Conservation (phyloP, 2,329 filamentous ascomycete species). For the Epichloe sibirici region DNA sequence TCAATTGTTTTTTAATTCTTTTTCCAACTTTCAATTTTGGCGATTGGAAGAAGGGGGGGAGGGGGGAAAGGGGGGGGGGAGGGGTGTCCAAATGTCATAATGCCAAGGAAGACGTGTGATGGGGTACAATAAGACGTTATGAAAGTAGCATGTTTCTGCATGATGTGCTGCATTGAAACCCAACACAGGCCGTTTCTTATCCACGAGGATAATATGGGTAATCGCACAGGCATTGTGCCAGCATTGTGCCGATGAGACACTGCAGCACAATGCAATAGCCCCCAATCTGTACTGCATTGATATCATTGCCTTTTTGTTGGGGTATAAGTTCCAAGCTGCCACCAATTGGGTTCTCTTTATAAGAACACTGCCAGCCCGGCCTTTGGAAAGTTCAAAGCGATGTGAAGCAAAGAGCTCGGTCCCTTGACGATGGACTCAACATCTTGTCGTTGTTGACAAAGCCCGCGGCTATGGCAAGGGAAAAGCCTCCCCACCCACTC, state of each 20-base stretch:
- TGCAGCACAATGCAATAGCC: constrained; percentile 1
- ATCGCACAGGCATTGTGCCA: neutral
- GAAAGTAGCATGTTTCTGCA: neutral
- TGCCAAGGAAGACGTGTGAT: neutral
- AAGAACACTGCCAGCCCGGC: neutral
- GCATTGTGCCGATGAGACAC: neutral
- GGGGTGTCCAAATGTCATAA: neutral
- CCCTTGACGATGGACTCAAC: neutral
- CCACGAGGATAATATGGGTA: neutral
- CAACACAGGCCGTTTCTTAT: neutral
- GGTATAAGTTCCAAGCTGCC: neutral
- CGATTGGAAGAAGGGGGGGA: neutral
- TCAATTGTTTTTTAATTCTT: no score
- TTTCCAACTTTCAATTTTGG: neutral
- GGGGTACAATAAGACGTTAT: neutral
- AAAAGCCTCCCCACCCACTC: no score
- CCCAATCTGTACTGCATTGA: neutral
- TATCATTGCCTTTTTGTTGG: neutral
- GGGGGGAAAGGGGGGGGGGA: neutral
- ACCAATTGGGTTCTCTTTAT: neutral
- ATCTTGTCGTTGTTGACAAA: no score
- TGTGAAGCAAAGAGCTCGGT: neutral
- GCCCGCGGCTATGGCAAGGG: no score
- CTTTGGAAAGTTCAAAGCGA: neutral
- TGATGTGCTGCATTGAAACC: neutral